Conservation (phyloP, 148 eudicot species). For the Cornus kousa region DNA sequence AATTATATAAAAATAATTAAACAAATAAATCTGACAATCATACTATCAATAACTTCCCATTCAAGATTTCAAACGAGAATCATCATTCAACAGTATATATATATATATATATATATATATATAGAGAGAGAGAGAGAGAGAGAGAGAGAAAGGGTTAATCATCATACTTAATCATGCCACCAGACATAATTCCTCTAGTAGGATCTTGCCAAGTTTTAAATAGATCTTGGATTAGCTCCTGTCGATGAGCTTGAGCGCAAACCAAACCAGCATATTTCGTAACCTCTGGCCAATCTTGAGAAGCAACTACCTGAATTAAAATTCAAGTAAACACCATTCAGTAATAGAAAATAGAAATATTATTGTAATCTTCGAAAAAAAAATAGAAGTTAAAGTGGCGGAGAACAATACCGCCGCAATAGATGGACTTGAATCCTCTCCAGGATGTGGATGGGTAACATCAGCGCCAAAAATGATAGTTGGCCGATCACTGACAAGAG, state of each 20-base stretch:
- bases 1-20: slow-evolving; percentile 3
- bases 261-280: slow-evolving; percentile 78
- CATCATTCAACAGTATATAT: not conserved
- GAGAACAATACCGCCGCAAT: slow-evolving; percentile 61
- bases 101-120: too few species aligned
- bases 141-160: not conserved
- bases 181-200: slow-evolving; percentile 46
- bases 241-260: slow-evolving; percentile 78
- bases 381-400: not conserved
- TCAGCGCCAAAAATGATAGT: slow-evolving; percentile 83
- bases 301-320: slow-evolving; percentile 64
- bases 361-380: not conserved
- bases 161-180: slow-evolving; percentile 75
- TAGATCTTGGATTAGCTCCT: slow-evolving; percentile 73
- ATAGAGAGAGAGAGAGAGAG: not conserved
- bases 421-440: slow-evolving; percentile 81
- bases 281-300: slow-evolving; percentile 86
- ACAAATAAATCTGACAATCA: not conserved
- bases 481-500: slow-evolving; percentile 59
- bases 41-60: too few species aligned
- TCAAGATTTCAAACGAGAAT: not conserved
- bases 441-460: slow-evolving; percentile 84
- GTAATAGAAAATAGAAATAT: not conserved
- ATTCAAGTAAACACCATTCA: not conserved
- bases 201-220: slow-evolving; percentile 71